A percentile compares a stretch with the other conserved stretches of the same genome.
phyloP scores from a whole-genome alignment of 257 asterid genomes.

The Gynochthodes officinalis region DNA sequence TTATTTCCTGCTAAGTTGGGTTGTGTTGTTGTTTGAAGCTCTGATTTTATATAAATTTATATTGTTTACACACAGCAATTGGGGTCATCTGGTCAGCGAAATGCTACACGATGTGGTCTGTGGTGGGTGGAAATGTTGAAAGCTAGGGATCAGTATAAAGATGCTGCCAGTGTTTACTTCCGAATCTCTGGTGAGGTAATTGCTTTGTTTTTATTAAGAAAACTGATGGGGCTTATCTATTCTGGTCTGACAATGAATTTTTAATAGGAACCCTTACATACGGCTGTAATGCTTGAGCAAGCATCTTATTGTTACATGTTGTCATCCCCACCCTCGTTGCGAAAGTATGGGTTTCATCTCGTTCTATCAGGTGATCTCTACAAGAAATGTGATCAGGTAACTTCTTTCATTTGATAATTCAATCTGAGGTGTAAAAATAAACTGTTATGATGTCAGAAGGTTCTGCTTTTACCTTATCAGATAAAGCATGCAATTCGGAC shows the following conservation, averaged over 20 bases:
- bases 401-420: conserved; percentile 19
- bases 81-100: conserved; percentile 67
- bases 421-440: conserved; percentile 17
- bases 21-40: conserved; percentile 6
- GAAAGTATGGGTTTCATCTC: conserved; percentile 98
- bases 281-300: conserved; percentile 99
- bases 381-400: conserved; percentile 94
- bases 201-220: conserved; percentile 30
- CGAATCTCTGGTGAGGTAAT: conserved; percentile 99
- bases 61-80: conserved; percentile 49
- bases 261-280: conserved; percentile 75
- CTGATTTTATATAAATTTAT: background rate
- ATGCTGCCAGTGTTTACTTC: conserved; percentile 87
- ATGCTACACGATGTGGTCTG: conserved; percentile 91
- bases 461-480: conserved; percentile 41
- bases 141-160: conserved; percentile 82
- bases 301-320: conserved; percentile 94
- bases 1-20: conserved; percentile 18
- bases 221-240: conserved; percentile 22
- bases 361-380: conserved; percentile 96
- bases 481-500: conserved; percentile 96
- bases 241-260: conserved; percentile 39
- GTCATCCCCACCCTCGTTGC: conserved; percentile 70
- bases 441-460: conserved; percentile 23
- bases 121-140: conserved; percentile 99